Evolutionary conservation across 2,329 filamentous ascomycete genomes (phyloP), one percentile per base, ranked within the genome.

Genomic region (Alternaria longipes): DNA sequence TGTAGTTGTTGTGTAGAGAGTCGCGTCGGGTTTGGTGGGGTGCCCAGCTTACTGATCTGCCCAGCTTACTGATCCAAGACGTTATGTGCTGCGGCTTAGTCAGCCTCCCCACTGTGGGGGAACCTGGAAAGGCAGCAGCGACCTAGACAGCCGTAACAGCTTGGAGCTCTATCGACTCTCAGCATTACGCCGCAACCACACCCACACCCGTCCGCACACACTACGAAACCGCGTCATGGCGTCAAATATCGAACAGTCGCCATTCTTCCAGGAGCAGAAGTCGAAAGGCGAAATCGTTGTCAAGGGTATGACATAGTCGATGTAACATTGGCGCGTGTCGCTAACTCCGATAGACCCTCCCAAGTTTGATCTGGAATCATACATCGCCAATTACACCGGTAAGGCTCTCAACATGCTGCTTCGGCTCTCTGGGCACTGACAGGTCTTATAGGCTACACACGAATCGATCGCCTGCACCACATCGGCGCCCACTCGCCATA

Each of bases 331-430:
- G 14, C 32, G 53, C 32, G n/a, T 30, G 36, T 24, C 24, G 58
- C 73, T 74, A 59, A 78, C 57, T 40, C 42, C 24, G 30, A 16
- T 60, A 94, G 92, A 93, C 49, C 80, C 87, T 7, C 94, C 94
- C 9, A 97, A 94, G 75, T 90, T 98, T 69, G 95, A 98, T 72
- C 86, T 99, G 42, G 93, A 97, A 63, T 87, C 91, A 38, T 98
- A 97, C 79, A 91, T 97, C 51, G 86, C 90, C 67, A 97, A 97
- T 75, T 99, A 98, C 80, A 85, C 84, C 76, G 93, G 94, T 94
- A 81, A 46, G 82, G 16, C 34, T 52, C 36, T 20, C 16, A 6
- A 54, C 9, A 18, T n/a, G 8, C 32, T 9, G 14, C 22, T 20
- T 18, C 18, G 14, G 5, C 6, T 36, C 8, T 30, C n/a, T 8